phyloP scores from a whole-genome alignment of 2,329 filamentous ascomycete genomes.

The Hypocrella siamensis region DNA sequence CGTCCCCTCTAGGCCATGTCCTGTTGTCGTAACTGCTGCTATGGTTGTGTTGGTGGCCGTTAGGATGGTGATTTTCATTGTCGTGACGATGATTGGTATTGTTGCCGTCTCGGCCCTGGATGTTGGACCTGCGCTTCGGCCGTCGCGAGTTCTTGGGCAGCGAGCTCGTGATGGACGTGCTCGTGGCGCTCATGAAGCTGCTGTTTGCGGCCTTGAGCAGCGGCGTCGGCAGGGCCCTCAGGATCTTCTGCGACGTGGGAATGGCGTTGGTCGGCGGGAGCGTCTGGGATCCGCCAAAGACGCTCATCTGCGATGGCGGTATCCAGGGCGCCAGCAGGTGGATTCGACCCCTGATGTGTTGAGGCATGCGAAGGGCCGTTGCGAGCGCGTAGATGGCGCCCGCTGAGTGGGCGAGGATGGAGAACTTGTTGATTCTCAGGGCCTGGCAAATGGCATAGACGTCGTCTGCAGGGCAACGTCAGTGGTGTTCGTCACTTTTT shows the following conservation, averaged over 20 bases:
- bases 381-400: slow-evolving; percentile 96
- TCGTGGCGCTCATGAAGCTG: slow-evolving; percentile 85
- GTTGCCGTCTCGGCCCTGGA: slow-evolving; percentile 20
- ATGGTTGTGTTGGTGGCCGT: slow-evolving; percentile 11
- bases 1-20: slow-evolving; percentile 10
- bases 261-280: slow-evolving; percentile 71
- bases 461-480: slow-evolving; percentile 41
- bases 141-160: slow-evolving; percentile 51
- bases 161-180: slow-evolving; percentile 67
- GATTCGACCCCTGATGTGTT: slow-evolving; percentile 85
- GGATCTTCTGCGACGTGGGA: slow-evolving; percentile 79
- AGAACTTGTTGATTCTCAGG: slow-evolving; percentile 89
- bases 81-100: slow-evolving; percentile 19
- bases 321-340: slow-evolving; percentile 96
- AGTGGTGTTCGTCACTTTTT: slow-evolving; percentile 10
- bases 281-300: slow-evolving; percentile 57
- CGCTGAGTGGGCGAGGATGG: slow-evolving; percentile 86
- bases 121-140: slow-evolving; percentile 40
- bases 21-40: slow-evolving; percentile 34
- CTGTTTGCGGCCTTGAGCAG: slow-evolving; percentile 91
- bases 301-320: slow-evolving; percentile 81
- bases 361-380: slow-evolving; percentile 86
- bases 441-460: slow-evolving; percentile 87
- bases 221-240: slow-evolving; percentile 77
- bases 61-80: slow-evolving; percentile 35